Conservation (phyloP, 2,329 filamentous ascomycete species). For the Cryoendolithus antarcticus region DNA sequence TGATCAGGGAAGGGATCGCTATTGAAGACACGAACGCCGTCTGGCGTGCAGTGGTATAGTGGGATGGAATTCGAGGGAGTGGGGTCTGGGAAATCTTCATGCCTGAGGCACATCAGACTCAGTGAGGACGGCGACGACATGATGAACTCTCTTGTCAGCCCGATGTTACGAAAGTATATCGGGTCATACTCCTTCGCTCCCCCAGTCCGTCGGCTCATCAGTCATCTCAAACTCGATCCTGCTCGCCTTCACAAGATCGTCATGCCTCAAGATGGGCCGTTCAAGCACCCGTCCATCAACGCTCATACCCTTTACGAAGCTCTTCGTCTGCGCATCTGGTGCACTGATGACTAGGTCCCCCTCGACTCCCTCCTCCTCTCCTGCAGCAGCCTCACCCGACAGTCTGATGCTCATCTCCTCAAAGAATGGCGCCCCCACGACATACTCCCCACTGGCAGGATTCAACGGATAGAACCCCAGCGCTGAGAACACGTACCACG, state of each 20-base stretch:
- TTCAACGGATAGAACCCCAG: slow-evolving; percentile 38
- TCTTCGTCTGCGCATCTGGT: slow-evolving; percentile 27
- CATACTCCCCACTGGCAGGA: slow-evolving; percentile 33
- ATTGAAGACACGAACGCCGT: too few relatives aligned
- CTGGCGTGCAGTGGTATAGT: too few relatives aligned
- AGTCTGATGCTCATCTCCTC: slow-evolving; percentile 31
- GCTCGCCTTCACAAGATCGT: slow-evolving; percentile 28
- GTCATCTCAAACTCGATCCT: slow-evolving; percentile 37
- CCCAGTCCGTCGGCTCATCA: slow-evolving; percentile 25
- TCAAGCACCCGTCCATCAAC: slow-evolving; percentile 28
- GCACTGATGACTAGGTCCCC: slow-evolving; percentile 28
- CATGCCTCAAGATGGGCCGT: slow-evolving; percentile 28
- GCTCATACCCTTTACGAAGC: slow-evolving; percentile 30
- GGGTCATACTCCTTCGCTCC: slow-evolving; percentile 4
- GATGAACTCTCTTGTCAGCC: too few relatives aligned
- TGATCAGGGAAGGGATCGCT: too few relatives aligned
- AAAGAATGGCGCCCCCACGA: slow-evolving; percentile 36
- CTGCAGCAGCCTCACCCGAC: slow-evolving; percentile 22
- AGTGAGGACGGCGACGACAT: too few relatives aligned
- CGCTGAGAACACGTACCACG: slow-evolving; percentile 37
- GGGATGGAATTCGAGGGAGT: too few relatives aligned
- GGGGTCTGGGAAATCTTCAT: too few relatives aligned
- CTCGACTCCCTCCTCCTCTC: slow-evolving; percentile 16
- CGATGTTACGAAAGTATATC: neutral
- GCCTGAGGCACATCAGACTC: too few relatives aligned